Evolutionary conservation across 495 filamentous ascomycete genomes (phyloP).

Genomic region (Aspergillus carlsbadensis): DNA sequence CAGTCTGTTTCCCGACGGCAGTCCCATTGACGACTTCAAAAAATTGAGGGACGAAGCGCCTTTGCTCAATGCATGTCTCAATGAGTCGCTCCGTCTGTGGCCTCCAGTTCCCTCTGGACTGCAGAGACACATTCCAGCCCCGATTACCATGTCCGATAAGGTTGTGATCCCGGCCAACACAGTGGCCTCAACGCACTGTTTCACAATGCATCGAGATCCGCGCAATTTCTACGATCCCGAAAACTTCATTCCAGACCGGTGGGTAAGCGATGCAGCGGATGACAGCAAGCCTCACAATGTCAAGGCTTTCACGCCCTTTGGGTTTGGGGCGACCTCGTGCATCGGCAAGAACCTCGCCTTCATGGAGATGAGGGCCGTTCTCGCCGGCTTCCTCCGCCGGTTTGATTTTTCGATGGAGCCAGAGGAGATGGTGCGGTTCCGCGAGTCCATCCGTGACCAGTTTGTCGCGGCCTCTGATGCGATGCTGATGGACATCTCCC

Average conservation of each 20-base stretch:
- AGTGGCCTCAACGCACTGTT: neutral
- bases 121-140: neutral
- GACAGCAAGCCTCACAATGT: conserved; percentile 27
- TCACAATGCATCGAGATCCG: conserved; percentile 13
- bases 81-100: conserved; percentile 1
- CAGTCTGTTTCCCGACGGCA: conserved; percentile 11
- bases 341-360: no score
- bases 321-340: conserved; percentile 9
- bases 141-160: neutral
- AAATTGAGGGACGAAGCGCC: neutral
- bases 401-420: no score
- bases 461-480: conserved; percentile 83
- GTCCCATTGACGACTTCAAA: neutral
- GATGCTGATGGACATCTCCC: conserved; percentile 67
- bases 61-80: neutral
- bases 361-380: no score
- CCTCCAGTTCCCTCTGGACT: conserved; percentile 4
- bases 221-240: conserved; percentile 30
- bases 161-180: conserved; percentile 21
- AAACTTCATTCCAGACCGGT: conserved; percentile 46
- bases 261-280: conserved; percentile 20
- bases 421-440: neutral
- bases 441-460: conserved; percentile 70
- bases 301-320: conserved; percentile 35
- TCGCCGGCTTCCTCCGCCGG: no score